A percentile compares a stretch with the other conserved stretches of the same genome.
Conservation (phyloP, 164 flowering plant genomes). For the Houttuynia cordata region DNA sequence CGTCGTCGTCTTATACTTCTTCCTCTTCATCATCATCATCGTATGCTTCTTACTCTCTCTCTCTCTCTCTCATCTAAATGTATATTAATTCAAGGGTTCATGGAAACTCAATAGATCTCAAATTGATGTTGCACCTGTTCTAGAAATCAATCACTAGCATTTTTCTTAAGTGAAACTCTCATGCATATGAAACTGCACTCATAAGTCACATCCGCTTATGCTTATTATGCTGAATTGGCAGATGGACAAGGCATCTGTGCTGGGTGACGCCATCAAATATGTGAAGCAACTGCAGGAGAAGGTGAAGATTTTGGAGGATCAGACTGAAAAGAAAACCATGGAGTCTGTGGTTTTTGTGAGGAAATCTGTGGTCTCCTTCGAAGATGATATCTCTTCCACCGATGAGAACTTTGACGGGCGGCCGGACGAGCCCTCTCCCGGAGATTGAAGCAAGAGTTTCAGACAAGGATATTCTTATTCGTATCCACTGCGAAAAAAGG, state of each 20-base stretch:
- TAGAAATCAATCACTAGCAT: background rate
- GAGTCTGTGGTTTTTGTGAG: conserved; percentile 63
- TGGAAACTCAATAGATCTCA: too few relatives aligned
- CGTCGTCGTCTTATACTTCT: too few relatives aligned
- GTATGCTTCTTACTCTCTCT: background rate
- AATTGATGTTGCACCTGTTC: background rate
- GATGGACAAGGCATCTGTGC: conserved; percentile 96
- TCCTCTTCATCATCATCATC: background rate
- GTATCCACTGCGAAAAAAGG: conserved; percentile 66
- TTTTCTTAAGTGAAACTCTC: too few relatives aligned
- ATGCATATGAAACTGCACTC: too few relatives aligned
- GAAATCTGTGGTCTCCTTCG: conserved; percentile 35
- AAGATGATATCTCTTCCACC: conserved; percentile 30
- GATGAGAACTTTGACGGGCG: conserved; percentile 20
- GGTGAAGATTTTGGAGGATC: conserved; percentile 67
- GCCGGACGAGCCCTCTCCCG: conserved; percentile 40
- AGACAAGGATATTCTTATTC: conserved; percentile 51
- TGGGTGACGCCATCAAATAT: conserved; percentile 78
- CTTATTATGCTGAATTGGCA: conserved; percentile 8
- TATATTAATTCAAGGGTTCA: too few relatives aligned
- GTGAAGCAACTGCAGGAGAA: conserved; percentile 72
- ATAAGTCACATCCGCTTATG: too few relatives aligned
- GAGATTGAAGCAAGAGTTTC: conserved; percentile 80
- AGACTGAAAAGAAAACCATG: conserved; percentile 37
- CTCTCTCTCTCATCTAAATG: too few relatives aligned